phyloP scores from a whole-genome alignment of 257 asterid species.

The Misopates orontium region DNA sequence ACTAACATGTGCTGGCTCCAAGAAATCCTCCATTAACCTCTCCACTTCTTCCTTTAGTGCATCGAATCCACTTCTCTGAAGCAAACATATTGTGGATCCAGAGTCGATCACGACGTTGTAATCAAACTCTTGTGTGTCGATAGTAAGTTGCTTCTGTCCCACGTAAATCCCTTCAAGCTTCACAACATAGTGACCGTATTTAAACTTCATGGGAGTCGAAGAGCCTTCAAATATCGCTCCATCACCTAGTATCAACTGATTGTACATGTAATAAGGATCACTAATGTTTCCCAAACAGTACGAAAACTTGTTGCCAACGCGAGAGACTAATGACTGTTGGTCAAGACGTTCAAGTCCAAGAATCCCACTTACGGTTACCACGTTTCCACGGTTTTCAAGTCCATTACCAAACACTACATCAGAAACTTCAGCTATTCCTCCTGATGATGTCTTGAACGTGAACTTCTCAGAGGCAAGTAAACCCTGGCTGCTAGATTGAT shows the following conservation, averaged over 20 bases:
- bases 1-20: neutral
- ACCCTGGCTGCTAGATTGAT: slow-evolving; percentile 7
- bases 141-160: neutral
- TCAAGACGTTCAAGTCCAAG: slow-evolving; percentile 22
- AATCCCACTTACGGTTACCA: neutral
- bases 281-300: slow-evolving; percentile 35
- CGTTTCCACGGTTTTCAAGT: neutral
- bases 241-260: slow-evolving; percentile 26
- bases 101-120: neutral
- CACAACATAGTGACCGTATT: neutral
- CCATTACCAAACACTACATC: slow-evolving; percentile 20
- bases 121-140: neutral
- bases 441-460: slow-evolving; percentile 23
- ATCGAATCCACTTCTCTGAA: neutral
- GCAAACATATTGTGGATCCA: neutral
- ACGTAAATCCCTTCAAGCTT: slow-evolving; percentile 22
- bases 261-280: slow-evolving; percentile 35
- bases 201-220: slow-evolving; percentile 19
- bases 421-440: slow-evolving; percentile 1
- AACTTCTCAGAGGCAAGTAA: slow-evolving; percentile 25
- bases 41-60: neutral
- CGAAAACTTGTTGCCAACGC: slow-evolving; percentile 24
- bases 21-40: slow-evolving; percentile 1
- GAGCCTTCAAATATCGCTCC: slow-evolving; percentile 26
- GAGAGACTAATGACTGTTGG: slow-evolving; percentile 15